Conservation (phyloP, 495 filamentous ascomycete genomes). For the Polyplosphaeria fusca region DNA sequence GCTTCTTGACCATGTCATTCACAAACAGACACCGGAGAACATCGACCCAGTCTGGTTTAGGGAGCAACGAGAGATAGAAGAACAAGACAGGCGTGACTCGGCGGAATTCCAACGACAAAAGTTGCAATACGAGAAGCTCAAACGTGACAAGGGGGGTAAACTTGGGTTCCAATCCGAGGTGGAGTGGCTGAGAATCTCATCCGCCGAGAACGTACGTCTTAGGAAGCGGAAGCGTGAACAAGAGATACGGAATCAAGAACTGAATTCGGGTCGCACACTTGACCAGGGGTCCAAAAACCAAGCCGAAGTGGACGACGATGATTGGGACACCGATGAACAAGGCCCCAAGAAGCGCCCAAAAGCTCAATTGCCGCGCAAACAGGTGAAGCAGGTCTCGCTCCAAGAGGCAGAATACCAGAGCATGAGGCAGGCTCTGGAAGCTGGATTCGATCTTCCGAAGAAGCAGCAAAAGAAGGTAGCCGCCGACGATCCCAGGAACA, state of each 20-base stretch:
- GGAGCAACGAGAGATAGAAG: neutral
- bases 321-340: neutral
- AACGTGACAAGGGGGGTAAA: constrained; percentile 2
- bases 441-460: neutral
- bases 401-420: constrained; percentile 12
- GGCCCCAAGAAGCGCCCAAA: neutral
- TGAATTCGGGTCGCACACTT: too few species aligned
- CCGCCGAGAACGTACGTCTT: constrained; percentile 13
- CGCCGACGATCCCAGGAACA: neutral
- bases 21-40: neutral
- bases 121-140: constrained; percentile 10
- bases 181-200: constrained; percentile 25
- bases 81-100: neutral
- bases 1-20: constrained; percentile 1
- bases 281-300: neutral
- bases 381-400: constrained; percentile 1
- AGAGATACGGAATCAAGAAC: too few species aligned
- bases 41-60: neutral
- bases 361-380: constrained; percentile 17
- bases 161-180: constrained; percentile 19
- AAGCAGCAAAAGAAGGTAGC: constrained; percentile 18
- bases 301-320: neutral
- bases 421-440: constrained; percentile 24
- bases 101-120: constrained; percentile 12
- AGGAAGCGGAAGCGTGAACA: constrained; percentile 26